Base-by-base conservation (phyloP, 202 grass and related monocot species). In the Carex arenaria region DNA sequence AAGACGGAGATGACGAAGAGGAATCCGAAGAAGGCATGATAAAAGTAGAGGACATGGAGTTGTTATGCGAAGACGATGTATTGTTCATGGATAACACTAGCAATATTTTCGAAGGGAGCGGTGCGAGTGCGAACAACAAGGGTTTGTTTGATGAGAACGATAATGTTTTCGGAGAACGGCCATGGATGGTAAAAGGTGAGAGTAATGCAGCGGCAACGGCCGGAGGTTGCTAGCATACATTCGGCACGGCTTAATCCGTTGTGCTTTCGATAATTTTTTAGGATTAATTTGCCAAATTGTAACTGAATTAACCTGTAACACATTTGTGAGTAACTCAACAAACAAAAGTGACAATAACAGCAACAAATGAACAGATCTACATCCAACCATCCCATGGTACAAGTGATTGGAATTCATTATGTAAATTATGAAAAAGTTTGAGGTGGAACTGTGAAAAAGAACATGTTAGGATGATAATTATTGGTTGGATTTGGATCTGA, bases 11-110 rank as follows among this genome's bases (percentile, higher is more conserved):
- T 53, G 87, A 82, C 2, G 87, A 86, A 76, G 84, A 89, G 1
- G 87, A 89, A 4, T 84, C 84, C 0, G 87, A 89, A 53, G 83
- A 83, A 23, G 78, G 82, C 20, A 62, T 89, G 84, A 80, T 89
- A 26, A 74, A 82, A 63, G 84, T 83, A 19, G 84, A 89, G 28
- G 87, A 89, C 30, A 83, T 89, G 84, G 87, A 86, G 71, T 64
- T 89, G 47, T 55, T 86, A 65, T 84, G 87, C 0, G 79, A 83
- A 73, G 87, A 89, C 52, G 87, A 89, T 38, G 63, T 89, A n/a
- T 79, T 86, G 13, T 79, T 89, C 79, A 79, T 85, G 62, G 84
- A 79, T n/a, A 55, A 23, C 26, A 55, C 23, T 0, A 51, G 74
- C 19, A 61, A 71, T 31, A 15, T 53, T 14, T 61, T 60, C 10